A percentile compares a stretch with the other conserved stretches of the same genome.
phyloP scores from a whole-genome alignment of 306 rosid genomes.

The Ammopiptanthus mongolicus region DNA sequence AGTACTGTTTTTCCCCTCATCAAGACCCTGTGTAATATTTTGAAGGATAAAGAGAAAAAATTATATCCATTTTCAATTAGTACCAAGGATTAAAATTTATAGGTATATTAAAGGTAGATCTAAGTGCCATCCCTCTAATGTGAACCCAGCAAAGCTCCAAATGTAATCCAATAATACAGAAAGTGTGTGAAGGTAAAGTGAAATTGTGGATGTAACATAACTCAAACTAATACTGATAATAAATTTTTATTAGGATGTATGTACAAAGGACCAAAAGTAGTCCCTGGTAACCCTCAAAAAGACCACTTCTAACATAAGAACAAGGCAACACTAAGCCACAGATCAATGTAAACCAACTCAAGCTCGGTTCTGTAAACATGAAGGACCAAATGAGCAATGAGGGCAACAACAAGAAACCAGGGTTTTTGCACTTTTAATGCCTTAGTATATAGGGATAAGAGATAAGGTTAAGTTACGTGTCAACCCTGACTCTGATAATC shows the following conservation, averaged over 20 bases:
- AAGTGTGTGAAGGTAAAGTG: neutral
- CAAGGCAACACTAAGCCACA: constrained; percentile 20
- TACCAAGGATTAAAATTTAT: neutral
- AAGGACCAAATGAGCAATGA: constrained; percentile 21
- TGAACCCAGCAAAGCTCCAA: neutral
- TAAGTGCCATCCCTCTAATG: neutral
- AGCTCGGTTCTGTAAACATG: constrained; percentile 16
- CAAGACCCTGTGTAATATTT: neutral
- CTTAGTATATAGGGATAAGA: constrained; percentile 2
- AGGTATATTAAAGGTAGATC: neutral
- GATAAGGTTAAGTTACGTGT: constrained; percentile 1
- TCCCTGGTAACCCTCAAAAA: constrained; percentile 18
- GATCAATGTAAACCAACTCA: constrained; percentile 19
- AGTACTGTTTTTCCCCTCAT: neutral
- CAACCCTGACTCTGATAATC: constrained; percentile 5
- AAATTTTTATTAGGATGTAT: constrained; percentile 37
- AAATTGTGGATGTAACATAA: neutral
- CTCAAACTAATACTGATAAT: constrained; percentile 2
- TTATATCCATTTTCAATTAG: neutral
- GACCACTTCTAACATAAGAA: constrained; percentile 4
- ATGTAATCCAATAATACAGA: neutral
- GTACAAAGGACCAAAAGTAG: constrained; percentile 34
- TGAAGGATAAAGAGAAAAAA: neutral
- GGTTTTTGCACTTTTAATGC: constrained; percentile 28
- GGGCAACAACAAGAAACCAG: constrained; percentile 25